Evolutionary conservation across 2,329 filamentous ascomycete species (phyloP), one percentile per base, ranked within the genome.

Genomic region (Orbilia blumenaviensis): DNA sequence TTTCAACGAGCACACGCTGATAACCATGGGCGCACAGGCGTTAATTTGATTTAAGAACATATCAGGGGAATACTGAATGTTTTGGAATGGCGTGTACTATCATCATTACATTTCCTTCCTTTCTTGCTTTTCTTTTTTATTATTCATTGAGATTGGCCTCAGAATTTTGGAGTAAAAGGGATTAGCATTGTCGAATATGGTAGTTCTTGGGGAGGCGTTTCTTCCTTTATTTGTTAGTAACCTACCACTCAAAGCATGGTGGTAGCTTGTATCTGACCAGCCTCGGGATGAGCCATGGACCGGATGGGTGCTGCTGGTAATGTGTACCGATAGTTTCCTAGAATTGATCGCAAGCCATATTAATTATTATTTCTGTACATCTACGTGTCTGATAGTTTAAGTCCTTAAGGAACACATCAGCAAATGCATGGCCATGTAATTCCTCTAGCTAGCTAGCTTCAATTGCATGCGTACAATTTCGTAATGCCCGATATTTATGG

Each of bases 1-100:
- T 77, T 77, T 44, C 66, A 77, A 42, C 58, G 73, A 38, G 66
- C 73, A 21, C 66, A 69, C 50, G 68, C 73, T 14, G 73, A 77
- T 56, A 77, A 77, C 38, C 73, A 69, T 62, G 73, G 64, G 16
- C 42, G 64, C 6, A 6, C 52, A 23, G 73, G 73, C 25, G 66
- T 60, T 56, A 56, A 56, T 62, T 61, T 77, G 41, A 42, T 75
- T 32, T 75, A 50, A 61, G 18, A 38, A 41, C 10, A 18, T 27
- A 10, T 38, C 12, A 14, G 9, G 46, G 23, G 46, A 10, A 18
- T 27, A 23, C 12, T 21, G 23, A 44, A 14, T 25, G 23, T 46
- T 63, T n/a, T n/a, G 12, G 27, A 8, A 36, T 50, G 10, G 21
- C n/a, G 27, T 63, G 58, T 44, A 34, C 36, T 48, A 34, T 46